A percentile compares a stretch with the other conserved stretches of the same genome.
These are phyloP conservation scores for Suillus paluster DNA, from an alignment of 768 basidiomycete species.

Conservation along the genomic window DNA sequence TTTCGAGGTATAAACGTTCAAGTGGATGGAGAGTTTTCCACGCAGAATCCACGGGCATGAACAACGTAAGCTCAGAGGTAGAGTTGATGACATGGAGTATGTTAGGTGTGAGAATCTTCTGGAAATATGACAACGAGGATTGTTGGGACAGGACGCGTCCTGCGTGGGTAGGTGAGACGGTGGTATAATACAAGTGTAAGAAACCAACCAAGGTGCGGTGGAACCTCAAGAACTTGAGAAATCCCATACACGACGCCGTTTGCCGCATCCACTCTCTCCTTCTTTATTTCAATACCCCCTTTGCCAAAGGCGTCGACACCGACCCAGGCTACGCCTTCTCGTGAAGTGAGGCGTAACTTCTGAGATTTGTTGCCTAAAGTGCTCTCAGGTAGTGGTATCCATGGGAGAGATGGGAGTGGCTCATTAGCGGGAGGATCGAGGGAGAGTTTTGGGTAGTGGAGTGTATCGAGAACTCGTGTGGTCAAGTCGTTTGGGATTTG, in stretches of 20 bases:
- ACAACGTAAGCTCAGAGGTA: constrained; percentile 80
- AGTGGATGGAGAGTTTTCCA: constrained; percentile 78
- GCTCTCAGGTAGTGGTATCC: constrained; percentile 85
- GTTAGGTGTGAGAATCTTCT: constrained; percentile 67
- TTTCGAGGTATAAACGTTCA: constrained; percentile 88
- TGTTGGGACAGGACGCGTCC: constrained; percentile 64
- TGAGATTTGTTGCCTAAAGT: constrained; percentile 83
- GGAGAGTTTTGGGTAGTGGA: constrained; percentile 69
- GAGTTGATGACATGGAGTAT: constrained; percentile 61
- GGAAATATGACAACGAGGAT: constrained; percentile 71
- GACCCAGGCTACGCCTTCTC: constrained; percentile 54
- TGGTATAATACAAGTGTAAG: constrained; percentile 7
- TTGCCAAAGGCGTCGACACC: constrained; percentile 81
- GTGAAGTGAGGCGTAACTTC: constrained; percentile 65
- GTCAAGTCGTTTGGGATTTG: constrained; percentile 45
- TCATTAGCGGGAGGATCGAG: constrained; percentile 64
- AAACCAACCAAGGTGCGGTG: constrained; percentile 70
- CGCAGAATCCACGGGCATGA: constrained; percentile 85
- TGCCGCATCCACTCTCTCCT: constrained; percentile 55
- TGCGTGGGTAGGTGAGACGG: constrained; percentile 30
- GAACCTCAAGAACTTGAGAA: constrained; percentile 72
- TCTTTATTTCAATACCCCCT: constrained; percentile 72
- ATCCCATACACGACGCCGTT: constrained; percentile 86
- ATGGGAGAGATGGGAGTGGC: constrained; percentile 79
- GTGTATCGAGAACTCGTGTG: constrained; percentile 53